Evolutionary conservation across 2,329 filamentous ascomycete genomes (phyloP).

Genomic region (Trichoderma arundinaceum): DNA sequence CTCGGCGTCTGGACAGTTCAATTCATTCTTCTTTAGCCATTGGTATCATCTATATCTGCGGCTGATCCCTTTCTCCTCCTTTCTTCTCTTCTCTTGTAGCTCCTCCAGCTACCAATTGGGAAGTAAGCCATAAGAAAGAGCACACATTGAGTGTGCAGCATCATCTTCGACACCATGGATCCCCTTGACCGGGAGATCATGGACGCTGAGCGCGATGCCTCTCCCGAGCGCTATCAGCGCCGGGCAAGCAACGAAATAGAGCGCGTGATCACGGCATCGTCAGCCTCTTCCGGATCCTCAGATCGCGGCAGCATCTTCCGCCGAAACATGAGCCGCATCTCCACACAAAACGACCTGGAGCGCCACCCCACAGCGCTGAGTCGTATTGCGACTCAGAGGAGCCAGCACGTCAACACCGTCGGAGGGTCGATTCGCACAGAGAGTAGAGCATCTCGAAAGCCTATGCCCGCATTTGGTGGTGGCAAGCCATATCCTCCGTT

Average conservation of each 20-base stretch:
- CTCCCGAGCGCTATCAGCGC: conserved; percentile 46
- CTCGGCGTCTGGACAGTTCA: not conserved
- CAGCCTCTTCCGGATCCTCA: conserved; percentile 56
- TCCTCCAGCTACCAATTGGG: not conserved
- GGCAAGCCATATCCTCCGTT: conserved; percentile 77
- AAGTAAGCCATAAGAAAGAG: not conserved
- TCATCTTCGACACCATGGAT: conserved; percentile 45
- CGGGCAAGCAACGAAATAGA: conserved; percentile 62
- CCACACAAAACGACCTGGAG: conserved; percentile 71
- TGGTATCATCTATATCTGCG: not conserved
- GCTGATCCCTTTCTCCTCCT: not conserved
- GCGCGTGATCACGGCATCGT: conserved; percentile 61
- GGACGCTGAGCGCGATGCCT: conserved; percentile 61
- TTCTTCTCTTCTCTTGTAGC: not conserved
- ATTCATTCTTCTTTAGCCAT: not conserved
- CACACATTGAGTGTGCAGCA: not conserved
- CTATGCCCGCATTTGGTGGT: conserved; percentile 71
- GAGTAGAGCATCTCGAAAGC: conserved; percentile 58
- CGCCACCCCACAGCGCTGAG: conserved; percentile 71
- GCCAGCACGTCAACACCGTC: conserved; percentile 76
- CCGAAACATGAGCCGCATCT: conserved; percentile 63
- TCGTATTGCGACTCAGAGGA: conserved; percentile 72
- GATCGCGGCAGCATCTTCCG: conserved; percentile 46
- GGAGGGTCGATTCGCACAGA: conserved; percentile 53
- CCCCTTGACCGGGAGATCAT: conserved; percentile 59